Conservation (phyloP, 2,329 filamentous ascomycete genomes). For the Apiospora kogelbergensis region DNA sequence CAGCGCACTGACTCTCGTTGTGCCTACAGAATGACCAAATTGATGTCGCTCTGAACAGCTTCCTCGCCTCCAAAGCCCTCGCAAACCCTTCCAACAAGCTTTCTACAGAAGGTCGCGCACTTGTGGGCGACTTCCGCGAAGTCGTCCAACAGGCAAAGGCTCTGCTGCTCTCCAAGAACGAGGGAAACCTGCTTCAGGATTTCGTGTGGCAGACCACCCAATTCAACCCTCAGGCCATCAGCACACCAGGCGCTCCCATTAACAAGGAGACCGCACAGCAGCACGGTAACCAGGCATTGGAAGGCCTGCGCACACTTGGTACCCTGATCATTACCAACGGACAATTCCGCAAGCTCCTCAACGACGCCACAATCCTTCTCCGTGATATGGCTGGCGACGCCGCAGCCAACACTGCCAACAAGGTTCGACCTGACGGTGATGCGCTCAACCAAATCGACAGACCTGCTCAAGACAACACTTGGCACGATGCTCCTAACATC, state of each 20-base stretch:
- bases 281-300: conserved; percentile 78
- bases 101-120: conserved; percentile 76
- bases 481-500: conserved; percentile 84
- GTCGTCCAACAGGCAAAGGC: conserved; percentile 80
- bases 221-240: conserved; percentile 63
- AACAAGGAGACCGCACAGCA: conserved; percentile 76
- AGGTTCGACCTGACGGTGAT: conserved; percentile 76
- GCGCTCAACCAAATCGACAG: conserved; percentile 73
- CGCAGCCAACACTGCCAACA: conserved; percentile 73
- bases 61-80: conserved; percentile 70
- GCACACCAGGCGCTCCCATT: conserved; percentile 64
- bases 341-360: conserved; percentile 88
- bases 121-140: conserved; percentile 74
- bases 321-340: conserved; percentile 92
- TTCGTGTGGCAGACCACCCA: conserved; percentile 94
- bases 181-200: conserved; percentile 91
- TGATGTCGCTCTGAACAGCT: conserved; percentile 89
- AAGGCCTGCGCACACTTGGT: conserved; percentile 85
- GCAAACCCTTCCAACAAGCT: conserved; percentile 72
- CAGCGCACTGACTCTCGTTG: conserved; percentile 38
- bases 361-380: conserved; percentile 76
- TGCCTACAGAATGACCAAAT: conserved; percentile 74
- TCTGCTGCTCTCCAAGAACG: conserved; percentile 88
- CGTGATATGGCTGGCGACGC: conserved; percentile 92
- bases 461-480: conserved; percentile 88